Conservation (phyloP, 441 rosid genomes). For the Eutrema salsugineum region DNA sequence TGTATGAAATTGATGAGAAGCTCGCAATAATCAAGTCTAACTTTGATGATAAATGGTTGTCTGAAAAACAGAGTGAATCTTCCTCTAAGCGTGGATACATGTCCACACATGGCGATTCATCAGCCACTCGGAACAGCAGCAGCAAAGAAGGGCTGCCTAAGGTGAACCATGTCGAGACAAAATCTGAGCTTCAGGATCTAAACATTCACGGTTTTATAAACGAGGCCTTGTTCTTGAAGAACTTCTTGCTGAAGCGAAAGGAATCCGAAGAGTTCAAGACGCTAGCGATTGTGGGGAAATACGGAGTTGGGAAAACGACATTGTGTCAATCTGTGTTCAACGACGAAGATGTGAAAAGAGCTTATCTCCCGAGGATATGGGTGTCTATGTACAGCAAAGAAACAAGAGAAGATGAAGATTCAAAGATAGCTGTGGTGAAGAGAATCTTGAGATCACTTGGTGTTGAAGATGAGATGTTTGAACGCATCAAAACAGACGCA, state of each 20-base stretch:
- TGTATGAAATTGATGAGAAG: background rate
- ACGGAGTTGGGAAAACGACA: slow-evolving; percentile 50
- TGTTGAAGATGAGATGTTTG: slow-evolving; percentile 15
- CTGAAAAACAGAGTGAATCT: background rate
- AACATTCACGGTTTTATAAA: slow-evolving; percentile 27
- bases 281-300: slow-evolving; percentile 30
- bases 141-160: background rate
- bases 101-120: background rate
- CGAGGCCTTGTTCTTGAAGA: slow-evolving; percentile 32
- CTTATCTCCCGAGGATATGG: slow-evolving; percentile 41
- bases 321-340: slow-evolving; percentile 36
- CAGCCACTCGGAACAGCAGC: background rate
- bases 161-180: slow-evolving; percentile 2
- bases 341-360: background rate
- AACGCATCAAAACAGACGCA: background rate
- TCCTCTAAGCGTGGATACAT: slow-evolving; percentile 3
- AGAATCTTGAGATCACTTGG: slow-evolving; percentile 37
- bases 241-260: slow-evolving; percentile 27
- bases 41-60: background rate
- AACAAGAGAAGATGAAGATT: background rate
- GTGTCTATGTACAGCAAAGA: slow-evolving; percentile 25
- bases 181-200: background rate
- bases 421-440: slow-evolving; percentile 18
- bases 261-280: slow-evolving; percentile 24
- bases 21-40: background rate